Evolutionary conservation across 306 rosid species (phyloP), one percentile per base, ranked within the genome.

Genomic region (Rosa rugosa): DNA sequence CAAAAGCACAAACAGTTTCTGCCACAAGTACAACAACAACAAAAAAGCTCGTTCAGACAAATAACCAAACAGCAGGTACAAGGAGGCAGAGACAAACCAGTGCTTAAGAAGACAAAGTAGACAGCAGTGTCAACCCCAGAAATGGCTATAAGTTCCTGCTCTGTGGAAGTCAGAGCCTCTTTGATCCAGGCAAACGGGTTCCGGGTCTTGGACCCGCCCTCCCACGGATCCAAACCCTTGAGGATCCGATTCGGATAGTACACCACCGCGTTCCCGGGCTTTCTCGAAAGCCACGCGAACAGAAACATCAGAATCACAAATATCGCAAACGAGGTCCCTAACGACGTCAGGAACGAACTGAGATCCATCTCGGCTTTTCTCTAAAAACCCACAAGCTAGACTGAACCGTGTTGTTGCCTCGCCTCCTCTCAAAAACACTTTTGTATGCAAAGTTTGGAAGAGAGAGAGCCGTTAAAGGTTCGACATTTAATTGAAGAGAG

Each of bases 51-150:
- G 31, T 1, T 27, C 6, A 59, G 11, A 4, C 36, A 59, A 4
- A 23, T 8, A 7, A 57, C 22, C 5, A 57, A 57, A 57, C 14
- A 17, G 3, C 14, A 17, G 3, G 31, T 10, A 27, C n/a, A 63
- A 63, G 69, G 22, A 14, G 47, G 18, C 59, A 66, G 46, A 66
- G 27, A 64, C 69, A 67, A 72, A 60, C 99, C 98, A 10, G 98
- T 90, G 89, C 78, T 51, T 77, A 93, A 57, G 77, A 93, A 96
- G 78, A 93, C 97, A 41, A 89, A 96, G 93, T 93, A 90, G 0
- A 93, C 99, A 27, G 99, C 99, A 73, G 98, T 86, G 77, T 96
- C 99, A 1, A 91, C 87, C 69, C 99, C 99, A n/a, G 98, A 93
- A 59, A 87, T 14, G 74, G 86, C 45, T 63, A 96, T 88, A 36